These are phyloP conservation scores for Xylariaceae sp. DNA, from an alignment of 2,329 filamentous ascomycete genomes.

Conservation along the genomic window DNA sequence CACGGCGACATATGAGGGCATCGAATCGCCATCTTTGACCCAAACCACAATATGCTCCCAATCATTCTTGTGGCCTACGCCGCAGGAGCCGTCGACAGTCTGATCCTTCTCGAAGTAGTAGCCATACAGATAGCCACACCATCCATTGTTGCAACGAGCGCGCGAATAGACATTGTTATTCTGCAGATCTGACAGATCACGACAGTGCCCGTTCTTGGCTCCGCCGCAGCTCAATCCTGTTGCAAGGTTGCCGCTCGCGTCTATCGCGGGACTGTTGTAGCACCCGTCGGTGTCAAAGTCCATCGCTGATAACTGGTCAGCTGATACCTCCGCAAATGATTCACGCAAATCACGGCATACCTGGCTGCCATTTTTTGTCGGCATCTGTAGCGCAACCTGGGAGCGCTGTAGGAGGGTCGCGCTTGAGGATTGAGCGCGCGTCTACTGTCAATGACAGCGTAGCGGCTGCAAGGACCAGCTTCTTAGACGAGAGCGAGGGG, in stretches of 20 bases:
- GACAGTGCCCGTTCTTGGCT: slow-evolving; percentile 30
- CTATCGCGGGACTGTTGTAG: slow-evolving; percentile 40
- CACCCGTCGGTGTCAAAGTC: slow-evolving; percentile 38
- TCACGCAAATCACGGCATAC: slow-evolving; percentile 1
- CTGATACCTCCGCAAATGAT: neutral
- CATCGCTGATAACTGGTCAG: slow-evolving; percentile 18
- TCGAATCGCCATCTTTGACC: slow-evolving; percentile 20
- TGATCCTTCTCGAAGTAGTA: slow-evolving; percentile 49
- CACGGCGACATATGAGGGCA: slow-evolving; percentile 14
- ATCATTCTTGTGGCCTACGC: slow-evolving; percentile 38
- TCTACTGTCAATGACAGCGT: slow-evolving; percentile 5
- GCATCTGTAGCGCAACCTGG: slow-evolving; percentile 12
- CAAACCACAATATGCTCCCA: slow-evolving; percentile 35
- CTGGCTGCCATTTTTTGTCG: slow-evolving; percentile 15
- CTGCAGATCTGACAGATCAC: slow-evolving; percentile 32
- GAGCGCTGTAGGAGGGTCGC: slow-evolving; percentile 11
- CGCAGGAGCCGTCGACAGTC: slow-evolving; percentile 26
- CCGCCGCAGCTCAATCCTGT: slow-evolving; percentile 23
- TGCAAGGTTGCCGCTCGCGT: slow-evolving; percentile 30
- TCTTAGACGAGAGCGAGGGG: neutral
- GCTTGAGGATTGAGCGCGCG: slow-evolving; percentile 7
- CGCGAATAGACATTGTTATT: slow-evolving; percentile 44
- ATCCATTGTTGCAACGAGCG: slow-evolving; percentile 42
- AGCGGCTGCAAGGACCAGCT: neutral
- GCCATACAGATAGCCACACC: slow-evolving; percentile 43